phyloP scores from a whole-genome alignment of 306 rosid species.

The Malus fusca region DNA sequence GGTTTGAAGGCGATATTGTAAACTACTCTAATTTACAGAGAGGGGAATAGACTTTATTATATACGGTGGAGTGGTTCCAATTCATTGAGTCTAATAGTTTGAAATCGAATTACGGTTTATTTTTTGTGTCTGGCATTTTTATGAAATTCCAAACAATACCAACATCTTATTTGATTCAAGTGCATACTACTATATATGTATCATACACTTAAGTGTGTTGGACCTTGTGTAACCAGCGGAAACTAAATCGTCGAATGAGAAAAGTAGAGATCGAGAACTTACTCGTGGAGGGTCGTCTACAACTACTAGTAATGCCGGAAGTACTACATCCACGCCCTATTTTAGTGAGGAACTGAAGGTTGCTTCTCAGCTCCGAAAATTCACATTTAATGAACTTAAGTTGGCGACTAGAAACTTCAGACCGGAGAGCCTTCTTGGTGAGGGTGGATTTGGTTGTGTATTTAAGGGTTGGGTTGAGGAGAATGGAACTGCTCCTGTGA shows the following conservation, averaged over 20 bases:
- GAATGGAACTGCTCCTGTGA: slow-evolving; percentile 93
- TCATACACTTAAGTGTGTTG: slow-evolving; percentile 7
- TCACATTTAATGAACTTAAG: slow-evolving; percentile 85
- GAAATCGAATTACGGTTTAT: not conserved
- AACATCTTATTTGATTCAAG: not conserved
- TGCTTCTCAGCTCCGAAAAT: slow-evolving; percentile 83
- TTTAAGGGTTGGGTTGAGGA: slow-evolving; percentile 98
- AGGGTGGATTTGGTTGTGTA: slow-evolving; percentile 98
- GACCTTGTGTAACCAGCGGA: slow-evolving; percentile 32
- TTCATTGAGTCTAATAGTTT: slow-evolving; percentile 2
- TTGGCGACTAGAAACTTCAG: slow-evolving; percentile 90
- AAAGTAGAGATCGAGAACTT: slow-evolving; percentile 38
- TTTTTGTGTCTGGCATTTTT: slow-evolving; percentile 3
- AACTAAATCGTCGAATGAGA: slow-evolving; percentile 47
- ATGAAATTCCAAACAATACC: not conserved
- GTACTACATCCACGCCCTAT: slow-evolving; percentile 62
- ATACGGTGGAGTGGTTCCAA: not conserved
- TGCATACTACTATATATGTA: not conserved
- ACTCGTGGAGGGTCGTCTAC: slow-evolving; percentile 53
- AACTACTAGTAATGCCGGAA: slow-evolving; percentile 58
- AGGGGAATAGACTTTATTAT: not conserved
- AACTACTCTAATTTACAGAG: not conserved
- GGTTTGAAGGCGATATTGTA: not conserved
- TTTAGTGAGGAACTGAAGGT: slow-evolving; percentile 89
- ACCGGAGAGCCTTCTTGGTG: slow-evolving; percentile 97